Percentiles rank a stretch among this genome's conserved stretches.
Conservation (phyloP, 805 yeast species). For the Sugiyamaella smithiae region DNA sequence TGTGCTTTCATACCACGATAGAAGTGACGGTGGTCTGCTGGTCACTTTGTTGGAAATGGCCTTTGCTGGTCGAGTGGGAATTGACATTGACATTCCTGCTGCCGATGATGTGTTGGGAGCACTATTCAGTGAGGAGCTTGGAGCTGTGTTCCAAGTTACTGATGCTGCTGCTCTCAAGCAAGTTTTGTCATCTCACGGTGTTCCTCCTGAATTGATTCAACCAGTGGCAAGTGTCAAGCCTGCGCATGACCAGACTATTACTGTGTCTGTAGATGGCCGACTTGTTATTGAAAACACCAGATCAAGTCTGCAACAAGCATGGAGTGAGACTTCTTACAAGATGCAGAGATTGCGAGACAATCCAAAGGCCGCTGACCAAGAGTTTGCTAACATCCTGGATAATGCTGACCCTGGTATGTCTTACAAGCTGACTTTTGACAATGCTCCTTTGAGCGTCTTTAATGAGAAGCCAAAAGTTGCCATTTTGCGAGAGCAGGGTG, state of each 20-base stretch:
- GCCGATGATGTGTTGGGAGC: slow-evolving; percentile 33
- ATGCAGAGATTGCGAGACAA: slow-evolving; percentile 92
- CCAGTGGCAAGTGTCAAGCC: slow-evolving; percentile 61
- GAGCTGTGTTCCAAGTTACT: slow-evolving; percentile 88
- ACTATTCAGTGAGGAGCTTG: slow-evolving; percentile 90
- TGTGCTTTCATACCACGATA: slow-evolving; percentile 89
- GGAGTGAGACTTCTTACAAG: slow-evolving; percentile 87
- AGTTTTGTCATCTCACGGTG: slow-evolving; percentile 56
- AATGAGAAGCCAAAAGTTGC: slow-evolving; percentile 81
- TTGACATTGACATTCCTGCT: slow-evolving; percentile 48
- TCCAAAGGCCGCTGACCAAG: slow-evolving; percentile 87
- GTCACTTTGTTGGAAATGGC: slow-evolving; percentile 92
- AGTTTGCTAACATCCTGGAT: slow-evolving; percentile 68
- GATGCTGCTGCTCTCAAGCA: slow-evolving; percentile 55
- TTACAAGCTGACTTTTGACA: slow-evolving; percentile 69
- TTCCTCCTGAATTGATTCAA: slow-evolving; percentile 52
- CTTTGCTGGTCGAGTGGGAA: slow-evolving; percentile 89
- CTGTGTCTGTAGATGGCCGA: slow-evolving; percentile 46
- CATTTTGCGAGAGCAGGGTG: slow-evolving; percentile 96
- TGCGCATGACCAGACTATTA: slow-evolving; percentile 49
- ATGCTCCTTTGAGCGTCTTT: slow-evolving; percentile 28
- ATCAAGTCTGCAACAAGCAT: slow-evolving; percentile 69
- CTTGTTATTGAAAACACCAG: slow-evolving; percentile 54
- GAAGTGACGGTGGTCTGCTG: slow-evolving; percentile 94
- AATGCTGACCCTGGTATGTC: slow-evolving; percentile 87